Percentiles rank a stretch among this genome's conserved stretches.
Conservation (phyloP, 148 eudicot species). For the Heliosperma pusillum region DNA sequence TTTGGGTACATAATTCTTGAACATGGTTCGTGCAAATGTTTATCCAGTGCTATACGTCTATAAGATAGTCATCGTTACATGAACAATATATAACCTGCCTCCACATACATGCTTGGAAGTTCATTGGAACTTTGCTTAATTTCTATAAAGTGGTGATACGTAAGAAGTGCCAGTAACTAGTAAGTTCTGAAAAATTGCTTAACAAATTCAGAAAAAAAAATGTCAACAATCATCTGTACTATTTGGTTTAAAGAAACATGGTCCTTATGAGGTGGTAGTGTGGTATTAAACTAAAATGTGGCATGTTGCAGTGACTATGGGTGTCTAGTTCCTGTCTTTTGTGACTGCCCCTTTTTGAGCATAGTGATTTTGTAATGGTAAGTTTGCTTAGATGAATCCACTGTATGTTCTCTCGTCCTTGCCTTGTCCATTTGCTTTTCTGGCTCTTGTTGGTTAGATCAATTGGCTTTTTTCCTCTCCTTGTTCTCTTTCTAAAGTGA, state of each 20-base stretch:
- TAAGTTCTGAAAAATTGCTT: neutral
- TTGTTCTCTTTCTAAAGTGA: neutral
- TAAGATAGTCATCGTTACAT: neutral
- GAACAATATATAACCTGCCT: neutral
- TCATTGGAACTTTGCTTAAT: neutral
- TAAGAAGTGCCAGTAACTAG: neutral
- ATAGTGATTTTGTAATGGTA: neutral
- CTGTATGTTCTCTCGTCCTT: neutral
- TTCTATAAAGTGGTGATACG: neutral
- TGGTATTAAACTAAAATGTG: neutral
- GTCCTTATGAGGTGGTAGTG: neutral
- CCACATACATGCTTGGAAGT: neutral
- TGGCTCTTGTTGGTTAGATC: neutral
- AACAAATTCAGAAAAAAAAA: neutral
- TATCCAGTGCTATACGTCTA: neutral
- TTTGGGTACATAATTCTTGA: neutral
- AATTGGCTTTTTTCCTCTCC: neutral
- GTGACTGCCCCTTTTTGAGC: neutral
- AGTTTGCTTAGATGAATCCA: neutral
- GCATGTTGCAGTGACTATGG: conserved; percentile 1
- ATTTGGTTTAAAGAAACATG: neutral
- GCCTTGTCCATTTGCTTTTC: conserved; percentile 11
- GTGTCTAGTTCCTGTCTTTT: conserved; percentile 5
- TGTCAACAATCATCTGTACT: neutral
- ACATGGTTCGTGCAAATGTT: neutral